These are phyloP conservation scores for Scenedesmus sp. DNA, from an alignment of 163 green algal genomes.

Conservation along the genomic window DNA sequence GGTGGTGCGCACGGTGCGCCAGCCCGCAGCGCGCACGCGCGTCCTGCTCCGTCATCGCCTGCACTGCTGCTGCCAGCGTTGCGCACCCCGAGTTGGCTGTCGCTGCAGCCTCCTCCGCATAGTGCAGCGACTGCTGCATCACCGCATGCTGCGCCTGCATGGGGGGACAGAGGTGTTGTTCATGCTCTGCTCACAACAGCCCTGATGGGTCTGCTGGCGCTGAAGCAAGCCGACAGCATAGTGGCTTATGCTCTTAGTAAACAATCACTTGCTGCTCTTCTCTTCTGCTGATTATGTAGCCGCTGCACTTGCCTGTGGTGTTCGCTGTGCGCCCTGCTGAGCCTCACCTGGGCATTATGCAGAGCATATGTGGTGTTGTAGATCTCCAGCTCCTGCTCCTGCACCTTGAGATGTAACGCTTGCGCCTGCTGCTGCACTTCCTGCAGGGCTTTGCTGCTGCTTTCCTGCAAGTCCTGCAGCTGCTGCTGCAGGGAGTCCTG, in stretches of 20 bases:
- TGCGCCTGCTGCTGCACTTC: background rate
- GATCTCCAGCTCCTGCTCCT: constrained; percentile 28
- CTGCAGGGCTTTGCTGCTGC: background rate
- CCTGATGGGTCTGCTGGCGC: background rate
- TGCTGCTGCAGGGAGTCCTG: constrained; percentile 15
- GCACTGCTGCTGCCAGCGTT: constrained; percentile 33
- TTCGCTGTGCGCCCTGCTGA: background rate
- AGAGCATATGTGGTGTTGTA: constrained; percentile 31
- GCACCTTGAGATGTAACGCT: background rate
- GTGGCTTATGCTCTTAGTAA: background rate
- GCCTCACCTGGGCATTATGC: constrained; percentile 8
- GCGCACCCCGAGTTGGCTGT: constrained; percentile 34
- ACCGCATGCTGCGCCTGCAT: constrained; percentile 30
- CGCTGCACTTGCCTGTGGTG: background rate
- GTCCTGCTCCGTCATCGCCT: constrained; percentile 39
- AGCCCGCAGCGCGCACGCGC: constrained; percentile 17
- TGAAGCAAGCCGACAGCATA: background rate
- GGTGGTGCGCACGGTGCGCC: constrained; percentile 31
- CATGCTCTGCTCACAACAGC: background rate
- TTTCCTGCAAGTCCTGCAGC: constrained; percentile 4
- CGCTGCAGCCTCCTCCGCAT: constrained; percentile 39
- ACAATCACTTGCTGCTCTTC: background rate
- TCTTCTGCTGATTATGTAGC: background rate
- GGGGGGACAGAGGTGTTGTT: background rate
- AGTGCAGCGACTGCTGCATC: constrained; percentile 35